Conservation (phyloP, 805 yeast genomes). For the Nakazawaea ambrosiae region DNA sequence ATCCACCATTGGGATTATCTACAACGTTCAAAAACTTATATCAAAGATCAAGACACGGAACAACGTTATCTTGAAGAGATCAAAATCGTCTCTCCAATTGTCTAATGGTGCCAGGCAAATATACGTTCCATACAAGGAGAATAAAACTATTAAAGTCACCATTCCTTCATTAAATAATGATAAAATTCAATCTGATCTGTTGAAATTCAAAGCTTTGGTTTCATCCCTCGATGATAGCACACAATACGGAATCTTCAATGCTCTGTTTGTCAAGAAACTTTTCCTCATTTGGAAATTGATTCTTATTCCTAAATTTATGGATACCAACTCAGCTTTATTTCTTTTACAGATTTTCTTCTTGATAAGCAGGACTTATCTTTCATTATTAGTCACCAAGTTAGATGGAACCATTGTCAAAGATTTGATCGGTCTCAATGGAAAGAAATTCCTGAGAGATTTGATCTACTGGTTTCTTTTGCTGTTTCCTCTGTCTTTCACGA, state of each 20-base stretch:
- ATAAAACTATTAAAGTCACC: conserved; percentile 30
- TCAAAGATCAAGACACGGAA: conserved; percentile 8
- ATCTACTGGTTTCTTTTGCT: conserved; percentile 86
- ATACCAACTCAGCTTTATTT: conserved; percentile 60
- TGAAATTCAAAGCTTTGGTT: conserved; percentile 39
- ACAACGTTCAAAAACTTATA: conserved; percentile 19
- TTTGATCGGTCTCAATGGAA: conserved; percentile 74
- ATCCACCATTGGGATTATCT: conserved; percentile 16
- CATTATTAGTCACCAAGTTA: conserved; percentile 75
- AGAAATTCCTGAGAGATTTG: conserved; percentile 67
- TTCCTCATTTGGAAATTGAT: conserved; percentile 66
- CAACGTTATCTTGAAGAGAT: conserved; percentile 17
- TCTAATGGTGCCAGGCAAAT: conserved; percentile 40
- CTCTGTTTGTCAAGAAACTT: conserved; percentile 66
- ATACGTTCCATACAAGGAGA: conserved; percentile 38
- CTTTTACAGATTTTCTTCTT: conserved; percentile 68
- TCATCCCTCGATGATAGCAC: conserved; percentile 22
- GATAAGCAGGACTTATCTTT: conserved; percentile 78
- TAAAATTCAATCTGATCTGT: conserved; percentile 48
- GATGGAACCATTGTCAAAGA: conserved; percentile 92
- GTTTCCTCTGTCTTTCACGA: conserved; percentile 88
- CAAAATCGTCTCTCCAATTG: conserved; percentile 31
- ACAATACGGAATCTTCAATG: conserved; percentile 25
- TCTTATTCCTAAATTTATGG: conserved; percentile 66
- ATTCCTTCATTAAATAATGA: conserved; percentile 42